Evolutionary conservation across 202 grass and related monocot species (phyloP).

Genomic region (Sporobolus alterniflorus): DNA sequence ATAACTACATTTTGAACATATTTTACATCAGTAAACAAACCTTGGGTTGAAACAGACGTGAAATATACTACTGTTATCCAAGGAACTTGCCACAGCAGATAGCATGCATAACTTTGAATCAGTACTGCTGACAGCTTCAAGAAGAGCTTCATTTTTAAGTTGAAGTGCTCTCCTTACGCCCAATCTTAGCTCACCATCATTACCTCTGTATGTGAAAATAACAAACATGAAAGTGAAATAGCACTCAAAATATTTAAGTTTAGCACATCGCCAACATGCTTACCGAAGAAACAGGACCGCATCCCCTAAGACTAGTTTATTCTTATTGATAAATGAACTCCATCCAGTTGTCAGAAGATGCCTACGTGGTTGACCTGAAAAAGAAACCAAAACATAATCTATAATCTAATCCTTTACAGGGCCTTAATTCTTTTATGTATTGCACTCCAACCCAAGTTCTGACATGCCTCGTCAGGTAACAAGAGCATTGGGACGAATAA

Average conservation of each 20-base stretch:
- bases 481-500: background rate
- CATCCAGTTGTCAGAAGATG: conserved; percentile 98
- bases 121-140: conserved; percentile 45
- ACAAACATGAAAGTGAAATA: conserved; percentile 19
- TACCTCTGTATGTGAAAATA: conserved; percentile 54
- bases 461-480: background rate
- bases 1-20: background rate
- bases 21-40: conserved; percentile 39
- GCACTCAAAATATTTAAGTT: background rate
- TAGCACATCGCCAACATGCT: conserved; percentile 3
- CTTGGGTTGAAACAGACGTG: conserved; percentile 86
- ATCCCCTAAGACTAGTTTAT: conserved; percentile 90
- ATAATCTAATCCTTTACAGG: background rate
- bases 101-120: conserved; percentile 45
- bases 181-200: conserved; percentile 86
- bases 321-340: conserved; percentile 96
- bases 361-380: conserved; percentile 94
- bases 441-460: background rate
- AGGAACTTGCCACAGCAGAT: conserved; percentile 51
- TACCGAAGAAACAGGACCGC: conserved; percentile 93
- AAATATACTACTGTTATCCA: conserved; percentile 64
- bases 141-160: conserved; percentile 62
- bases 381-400: background rate
- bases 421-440: background rate
- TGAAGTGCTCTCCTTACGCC: conserved; percentile 88